Percentiles rank a stretch among this genome's conserved stretches.
Evolutionary conservation across 306 rosid genomes (phyloP).

Genomic region (Glycyrrhiza uralensis): DNA sequence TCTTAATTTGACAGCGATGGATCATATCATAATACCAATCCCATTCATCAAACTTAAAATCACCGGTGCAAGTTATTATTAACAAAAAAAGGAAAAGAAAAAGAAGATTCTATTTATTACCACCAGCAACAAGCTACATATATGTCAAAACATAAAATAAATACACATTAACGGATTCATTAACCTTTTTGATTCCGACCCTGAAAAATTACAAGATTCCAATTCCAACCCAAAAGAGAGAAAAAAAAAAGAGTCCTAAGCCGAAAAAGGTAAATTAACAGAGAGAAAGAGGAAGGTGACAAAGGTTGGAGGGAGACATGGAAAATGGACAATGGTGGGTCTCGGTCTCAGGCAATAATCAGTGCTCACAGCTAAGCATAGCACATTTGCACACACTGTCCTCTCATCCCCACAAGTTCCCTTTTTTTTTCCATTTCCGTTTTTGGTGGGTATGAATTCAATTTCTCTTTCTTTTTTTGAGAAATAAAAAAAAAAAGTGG

Average conservation of each 20-base stretch:
- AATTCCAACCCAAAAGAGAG: slow-evolving; percentile 28
- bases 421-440: neutral
- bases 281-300: neutral
- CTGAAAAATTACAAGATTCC: slow-evolving; percentile 56
- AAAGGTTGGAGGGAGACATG: neutral
- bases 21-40: slow-evolving; percentile 5
- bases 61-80: neutral
- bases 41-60: slow-evolving; percentile 18
- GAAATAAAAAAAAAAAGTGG: neutral
- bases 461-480: neutral
- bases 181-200: slow-evolving; percentile 37
- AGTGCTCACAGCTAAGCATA: slow-evolving; percentile 55
- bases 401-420: slow-evolving; percentile 39
- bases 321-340: slow-evolving; percentile 56
- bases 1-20: slow-evolving; percentile 31
- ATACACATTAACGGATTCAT: slow-evolving; percentile 36
- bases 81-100: no score
- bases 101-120: slow-evolving; percentile 32
- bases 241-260: slow-evolving; percentile 8
- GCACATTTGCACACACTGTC: slow-evolving; percentile 43
- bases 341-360: slow-evolving; percentile 36
- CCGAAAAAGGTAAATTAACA: slow-evolving; percentile 20
- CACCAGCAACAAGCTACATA: slow-evolving; percentile 32
- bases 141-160: slow-evolving; percentile 32
- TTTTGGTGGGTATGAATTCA: slow-evolving; percentile 9